These are phyloP conservation scores for Chytriomyces confervae DNA, from an alignment of 192 early-diverging fungal genomes.

Conservation along the genomic window DNA sequence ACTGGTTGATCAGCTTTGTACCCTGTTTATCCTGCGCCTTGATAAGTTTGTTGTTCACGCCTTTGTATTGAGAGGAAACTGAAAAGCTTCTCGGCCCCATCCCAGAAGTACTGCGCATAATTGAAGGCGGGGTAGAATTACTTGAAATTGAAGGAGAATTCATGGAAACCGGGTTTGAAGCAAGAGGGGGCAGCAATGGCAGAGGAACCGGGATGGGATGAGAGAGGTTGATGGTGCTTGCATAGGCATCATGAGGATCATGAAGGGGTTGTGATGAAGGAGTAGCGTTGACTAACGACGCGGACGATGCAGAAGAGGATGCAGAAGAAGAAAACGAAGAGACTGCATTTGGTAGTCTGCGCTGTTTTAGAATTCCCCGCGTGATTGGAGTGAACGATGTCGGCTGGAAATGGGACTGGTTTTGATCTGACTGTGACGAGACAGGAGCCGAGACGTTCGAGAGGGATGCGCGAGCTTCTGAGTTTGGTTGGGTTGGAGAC, in stretches of 20 bases:
- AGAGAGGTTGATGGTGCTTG: background rate
- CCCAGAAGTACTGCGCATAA: background rate
- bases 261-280: background rate
- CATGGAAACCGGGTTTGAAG: background rate
- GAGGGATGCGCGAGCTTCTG: background rate
- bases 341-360: background rate
- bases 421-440: too few species aligned
- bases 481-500: background rate
- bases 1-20: constrained; percentile 96
- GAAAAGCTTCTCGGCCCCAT: background rate
- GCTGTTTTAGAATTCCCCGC: too few species aligned
- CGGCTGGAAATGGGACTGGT: too few species aligned
- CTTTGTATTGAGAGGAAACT: background rate
- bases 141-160: background rate
- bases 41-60: constrained; percentile 76
- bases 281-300: background rate
- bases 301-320: background rate
- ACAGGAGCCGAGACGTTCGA: background rate
- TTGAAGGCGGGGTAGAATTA: background rate
- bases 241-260: background rate
- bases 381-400: too few species aligned
- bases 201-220: background rate
- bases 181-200: background rate
- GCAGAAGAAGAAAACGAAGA: background rate
- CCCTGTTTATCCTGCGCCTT: constrained; percentile 88